Conservation (phyloP, 148 eudicot genomes). For the Rhododendron kiyosumense region DNA sequence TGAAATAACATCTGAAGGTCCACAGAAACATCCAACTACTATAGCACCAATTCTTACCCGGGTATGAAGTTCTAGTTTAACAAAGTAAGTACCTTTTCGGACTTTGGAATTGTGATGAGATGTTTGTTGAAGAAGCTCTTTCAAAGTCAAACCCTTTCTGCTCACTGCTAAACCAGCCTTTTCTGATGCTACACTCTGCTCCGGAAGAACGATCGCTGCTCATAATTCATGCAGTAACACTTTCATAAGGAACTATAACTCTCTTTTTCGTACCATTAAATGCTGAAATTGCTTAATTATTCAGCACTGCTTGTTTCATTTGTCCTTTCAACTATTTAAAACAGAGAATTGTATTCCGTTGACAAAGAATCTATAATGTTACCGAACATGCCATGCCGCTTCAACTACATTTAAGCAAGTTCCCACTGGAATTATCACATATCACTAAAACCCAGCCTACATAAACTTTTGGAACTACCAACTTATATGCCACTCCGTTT, state of each 20-base stretch:
- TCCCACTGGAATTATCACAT: background rate
- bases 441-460: background rate
- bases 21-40: background rate
- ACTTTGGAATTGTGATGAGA: constrained; percentile 90
- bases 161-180: constrained; percentile 79
- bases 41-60: background rate
- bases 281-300: background rate
- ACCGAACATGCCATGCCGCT: background rate
- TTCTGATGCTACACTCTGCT: constrained; percentile 88
- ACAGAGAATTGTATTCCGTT: background rate
- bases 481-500: background rate
- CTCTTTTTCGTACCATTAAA: background rate
- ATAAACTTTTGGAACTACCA: background rate
- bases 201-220: constrained; percentile 82
- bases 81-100: constrained; percentile 59
- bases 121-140: constrained; percentile 92
- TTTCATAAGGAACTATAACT: background rate
- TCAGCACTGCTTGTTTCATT: background rate
- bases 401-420: background rate
- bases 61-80: background rate
- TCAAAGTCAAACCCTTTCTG: constrained; percentile 85
- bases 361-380: background rate
- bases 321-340: background rate
- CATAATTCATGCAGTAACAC: constrained; percentile 17
- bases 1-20: background rate